These are phyloP conservation scores for Komagataella phaffii DNA, from an alignment of 805 yeast genomes.

Conservation along the genomic window DNA sequence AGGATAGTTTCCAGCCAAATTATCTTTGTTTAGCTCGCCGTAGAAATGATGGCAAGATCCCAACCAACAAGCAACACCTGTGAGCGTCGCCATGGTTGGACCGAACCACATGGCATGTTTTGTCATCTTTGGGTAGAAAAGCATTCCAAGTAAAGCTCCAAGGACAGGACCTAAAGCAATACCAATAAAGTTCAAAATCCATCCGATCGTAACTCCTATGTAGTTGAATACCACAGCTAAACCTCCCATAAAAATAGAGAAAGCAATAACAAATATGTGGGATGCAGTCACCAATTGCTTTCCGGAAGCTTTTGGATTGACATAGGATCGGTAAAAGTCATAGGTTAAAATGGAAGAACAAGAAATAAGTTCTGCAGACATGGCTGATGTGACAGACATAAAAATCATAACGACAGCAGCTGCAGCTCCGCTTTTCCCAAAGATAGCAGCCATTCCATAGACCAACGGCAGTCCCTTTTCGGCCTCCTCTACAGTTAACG, in stretches of 20 bases:
- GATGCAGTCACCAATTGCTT: conserved; percentile 20
- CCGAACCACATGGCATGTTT: conserved; percentile 24
- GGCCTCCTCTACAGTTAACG: conserved; percentile 22
- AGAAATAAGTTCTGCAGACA: conserved; percentile 26
- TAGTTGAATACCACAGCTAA: conserved; percentile 25
- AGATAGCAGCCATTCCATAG: conserved; percentile 17
- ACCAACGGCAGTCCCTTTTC: conserved; percentile 25
- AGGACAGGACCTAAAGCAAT: conserved; percentile 38
- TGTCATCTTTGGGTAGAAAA: conserved; percentile 25
- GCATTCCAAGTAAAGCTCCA: conserved; percentile 28
- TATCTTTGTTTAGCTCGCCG: conserved; percentile 27
- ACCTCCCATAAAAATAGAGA: conserved; percentile 29
- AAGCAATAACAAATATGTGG: conserved; percentile 20
- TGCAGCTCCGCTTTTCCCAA: conserved; percentile 27
- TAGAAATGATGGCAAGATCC: conserved; percentile 28
- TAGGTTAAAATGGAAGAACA: conserved; percentile 25
- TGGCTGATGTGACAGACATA: conserved; percentile 27
- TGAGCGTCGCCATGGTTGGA: conserved; percentile 35
- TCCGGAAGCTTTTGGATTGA: conserved; percentile 25
- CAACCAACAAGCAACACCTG: conserved; percentile 34
- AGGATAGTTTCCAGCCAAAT: conserved; percentile 28
- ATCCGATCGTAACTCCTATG: conserved; percentile 24
- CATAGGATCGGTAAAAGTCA: conserved; percentile 24
- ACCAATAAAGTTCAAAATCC: conserved; percentile 33
- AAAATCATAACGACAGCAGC: conserved; percentile 25